Base-by-base conservation (phyloP, 352 stramenopile species). In the Blastocystis sp. region DNA sequence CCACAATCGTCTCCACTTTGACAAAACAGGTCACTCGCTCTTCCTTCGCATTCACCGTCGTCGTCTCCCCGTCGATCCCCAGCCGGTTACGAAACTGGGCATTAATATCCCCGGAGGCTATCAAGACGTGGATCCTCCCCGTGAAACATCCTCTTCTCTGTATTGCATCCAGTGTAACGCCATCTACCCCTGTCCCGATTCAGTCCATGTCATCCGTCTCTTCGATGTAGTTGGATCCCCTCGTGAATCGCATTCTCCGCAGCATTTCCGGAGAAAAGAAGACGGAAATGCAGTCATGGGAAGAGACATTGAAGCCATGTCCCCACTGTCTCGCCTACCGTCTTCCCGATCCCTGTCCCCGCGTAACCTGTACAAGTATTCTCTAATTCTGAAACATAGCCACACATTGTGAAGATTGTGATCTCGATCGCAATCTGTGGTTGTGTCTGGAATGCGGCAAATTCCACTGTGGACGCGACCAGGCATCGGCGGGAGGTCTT, bases 361-460 rank as follows among this genome's bases (percentile, higher is more conserved):
- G 9, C 18, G 69, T 81, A 9, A 46, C 16, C 18, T n/a, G n/a
- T n/a, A n/a, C n/a, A n/a, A n/a, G n/a, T n/a, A n/a, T n/a, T n/a
- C n/a, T n/a, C n/a, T n/a, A n/a, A n/a, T n/a, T n/a, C n/a, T n/a
- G n/a, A n/a, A n/a, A n/a, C n/a, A n/a, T n/a, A n/a, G n/a, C n/a
- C n/a, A n/a, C n/a, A n/a, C n/a, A 92, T 86, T 97, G 94, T 81
- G 90, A 95, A 54, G 90, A 95, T 63, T 97, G 91, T 87, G 95
- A 96, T 57, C 95, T 96, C 87, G 94, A 92, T 14, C 93, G 98
- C 78, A 99, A 99, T 89, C 87, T 99, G 42, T 99, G 96, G 97
- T 88, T 99, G 29, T 99, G 99, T 88, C 89, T 99, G 9, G 97
- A 92, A 40, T 93, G 92, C 77, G 93, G 93, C 6, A 87, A 90